phyloP scores from a whole-genome alignment of 2,329 filamentous ascomycete species.

The Fusarium odoratissimum region DNA sequence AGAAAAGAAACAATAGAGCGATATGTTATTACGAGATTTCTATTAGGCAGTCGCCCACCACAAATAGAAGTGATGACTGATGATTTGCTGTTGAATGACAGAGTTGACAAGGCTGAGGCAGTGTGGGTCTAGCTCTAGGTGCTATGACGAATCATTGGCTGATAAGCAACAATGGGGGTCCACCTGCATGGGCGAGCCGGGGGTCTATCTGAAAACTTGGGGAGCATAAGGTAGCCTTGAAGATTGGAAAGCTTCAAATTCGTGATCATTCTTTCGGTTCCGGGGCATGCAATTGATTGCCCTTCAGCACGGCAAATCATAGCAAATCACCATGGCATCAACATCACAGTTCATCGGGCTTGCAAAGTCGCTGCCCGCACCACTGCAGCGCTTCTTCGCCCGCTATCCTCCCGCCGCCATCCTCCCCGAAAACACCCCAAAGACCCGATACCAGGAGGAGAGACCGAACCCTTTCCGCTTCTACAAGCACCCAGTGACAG shows the following conservation, averaged over 20 bases:
- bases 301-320: conserved; percentile 32
- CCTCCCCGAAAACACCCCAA: conserved; percentile 58
- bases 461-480: conserved; percentile 84
- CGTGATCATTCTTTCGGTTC: conserved; percentile 4
- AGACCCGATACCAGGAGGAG: conserved; percentile 65
- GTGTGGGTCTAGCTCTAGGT: neutral
- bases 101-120: conserved; percentile 40
- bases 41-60: neutral
- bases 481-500: conserved; percentile 80
- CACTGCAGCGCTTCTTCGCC: conserved; percentile 87
- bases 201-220: conserved; percentile 34
- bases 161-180: neutral
- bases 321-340: conserved; percentile 50
- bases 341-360: conserved; percentile 63
- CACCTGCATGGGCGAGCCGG: neutral
- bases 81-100: neutral
- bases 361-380: conserved; percentile 78
- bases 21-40: neutral
- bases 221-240: conserved; percentile 34
- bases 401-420: conserved; percentile 82
- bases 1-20: neutral
- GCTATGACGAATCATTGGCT: conserved; percentile 26
- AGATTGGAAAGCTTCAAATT: conserved; percentile 22
- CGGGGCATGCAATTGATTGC: conserved; percentile 30
- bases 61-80: conserved; percentile 7